Conservation (phyloP, 2,329 filamentous ascomycete genomes). For the Chrysoporthe deuterocubensis region DNA sequence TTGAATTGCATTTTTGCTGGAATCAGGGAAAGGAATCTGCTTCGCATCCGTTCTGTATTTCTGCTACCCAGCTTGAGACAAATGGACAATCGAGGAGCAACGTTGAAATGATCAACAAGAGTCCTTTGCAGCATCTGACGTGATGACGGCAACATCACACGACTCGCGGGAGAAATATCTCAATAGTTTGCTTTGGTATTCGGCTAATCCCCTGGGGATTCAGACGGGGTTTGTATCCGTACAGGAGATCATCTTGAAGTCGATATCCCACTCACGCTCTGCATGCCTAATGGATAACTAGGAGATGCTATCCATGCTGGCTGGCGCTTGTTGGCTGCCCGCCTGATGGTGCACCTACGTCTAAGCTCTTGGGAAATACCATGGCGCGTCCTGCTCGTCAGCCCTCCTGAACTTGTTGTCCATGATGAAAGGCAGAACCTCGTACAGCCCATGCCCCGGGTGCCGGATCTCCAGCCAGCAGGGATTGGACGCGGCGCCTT, state of each 20-base stretch:
- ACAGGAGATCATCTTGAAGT: neutral
- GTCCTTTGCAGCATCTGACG: neutral
- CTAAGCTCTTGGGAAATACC: neutral
- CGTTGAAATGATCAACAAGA: constrained; percentile 16
- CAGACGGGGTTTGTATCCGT: neutral
- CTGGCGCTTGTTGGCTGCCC: neutral
- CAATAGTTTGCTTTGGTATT: neutral
- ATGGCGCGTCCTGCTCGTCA: neutral
- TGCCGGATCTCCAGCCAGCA: neutral
- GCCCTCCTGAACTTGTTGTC: neutral
- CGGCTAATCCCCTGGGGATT: neutral
- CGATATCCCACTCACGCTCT: neutral
- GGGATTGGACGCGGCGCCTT: neutral
- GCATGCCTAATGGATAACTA: neutral
- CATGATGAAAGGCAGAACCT: neutral
- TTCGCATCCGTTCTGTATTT: constrained; percentile 23
- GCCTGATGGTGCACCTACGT: neutral
- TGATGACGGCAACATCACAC: neutral
- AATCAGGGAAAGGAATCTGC: constrained; percentile 27
- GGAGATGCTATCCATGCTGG: neutral
- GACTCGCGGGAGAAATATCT: neutral
- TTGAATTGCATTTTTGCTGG: constrained; percentile 30
- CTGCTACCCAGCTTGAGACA: constrained; percentile 15
- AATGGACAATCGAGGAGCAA: constrained; percentile 25
- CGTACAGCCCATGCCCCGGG: neutral